phyloP scores from a whole-genome alignment of 2,329 filamentous ascomycete genomes.

The Microsporum ferrugineum region DNA sequence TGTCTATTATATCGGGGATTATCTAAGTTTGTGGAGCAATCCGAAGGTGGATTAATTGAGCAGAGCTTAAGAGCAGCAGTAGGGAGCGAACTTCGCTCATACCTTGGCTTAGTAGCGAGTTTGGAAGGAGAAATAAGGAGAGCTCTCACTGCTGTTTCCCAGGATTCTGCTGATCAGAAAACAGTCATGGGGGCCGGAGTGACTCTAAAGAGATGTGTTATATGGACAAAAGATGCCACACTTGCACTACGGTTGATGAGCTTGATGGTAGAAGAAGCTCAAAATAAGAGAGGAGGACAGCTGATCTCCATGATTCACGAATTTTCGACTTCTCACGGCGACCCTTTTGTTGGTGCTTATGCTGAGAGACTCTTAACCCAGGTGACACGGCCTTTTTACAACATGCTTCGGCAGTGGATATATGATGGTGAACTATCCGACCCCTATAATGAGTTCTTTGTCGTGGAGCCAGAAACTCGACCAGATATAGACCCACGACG shows the following conservation, averaged over 20 bases:
- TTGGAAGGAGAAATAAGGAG: constrained; percentile 83
- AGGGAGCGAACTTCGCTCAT: constrained; percentile 71
- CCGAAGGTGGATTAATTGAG: constrained; percentile 71
- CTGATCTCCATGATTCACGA: constrained; percentile 87
- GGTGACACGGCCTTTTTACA: constrained; percentile 89
- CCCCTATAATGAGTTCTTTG: constrained; percentile 90
- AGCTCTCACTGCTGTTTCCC: constrained; percentile 60
- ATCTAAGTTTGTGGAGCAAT: constrained; percentile 67
- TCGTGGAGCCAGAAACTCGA: constrained; percentile 60
- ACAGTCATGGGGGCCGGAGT: constrained; percentile 78
- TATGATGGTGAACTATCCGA: constrained; percentile 98
- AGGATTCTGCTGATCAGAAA: constrained; percentile 41
- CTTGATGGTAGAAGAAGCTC: constrained; percentile 82
- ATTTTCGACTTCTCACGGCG: constrained; percentile 86
- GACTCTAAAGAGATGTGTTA: constrained; percentile 85
- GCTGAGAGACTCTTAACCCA: constrained; percentile 77
- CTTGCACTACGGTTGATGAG: constrained; percentile 92
- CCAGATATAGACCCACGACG: constrained; percentile 40
- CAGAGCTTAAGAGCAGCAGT: constrained; percentile 88
- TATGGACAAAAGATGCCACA: constrained; percentile 95
- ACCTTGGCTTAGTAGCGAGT: constrained; percentile 80
- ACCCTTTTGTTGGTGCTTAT: constrained; percentile 87
- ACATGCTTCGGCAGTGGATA: constrained; percentile 92
- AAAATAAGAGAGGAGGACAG: constrained; percentile 70
- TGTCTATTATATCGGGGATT: constrained; percentile 80